A percentile compares a stretch with the other conserved stretches of the same genome.
Evolutionary conservation across 1,284 basidiomycete genomes (phyloP).

Genomic region (Tausonia pullulans): DNA sequence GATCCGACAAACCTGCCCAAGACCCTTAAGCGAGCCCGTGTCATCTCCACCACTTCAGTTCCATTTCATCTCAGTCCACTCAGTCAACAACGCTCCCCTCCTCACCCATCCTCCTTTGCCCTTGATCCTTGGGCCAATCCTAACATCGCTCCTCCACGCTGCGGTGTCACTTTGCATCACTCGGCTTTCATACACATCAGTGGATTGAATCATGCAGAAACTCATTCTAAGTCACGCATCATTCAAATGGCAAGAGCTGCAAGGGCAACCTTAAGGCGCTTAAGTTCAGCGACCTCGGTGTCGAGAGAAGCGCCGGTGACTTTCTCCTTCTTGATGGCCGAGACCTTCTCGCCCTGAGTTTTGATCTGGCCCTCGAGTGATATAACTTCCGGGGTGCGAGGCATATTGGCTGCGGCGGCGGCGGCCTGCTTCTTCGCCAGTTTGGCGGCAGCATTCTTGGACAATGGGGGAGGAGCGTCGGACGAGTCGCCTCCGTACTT

Average conservation of each 20-base stretch:
- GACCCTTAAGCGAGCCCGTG: too few species aligned
- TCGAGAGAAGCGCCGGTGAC: constrained; percentile 40
- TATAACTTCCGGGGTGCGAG: constrained; percentile 35
- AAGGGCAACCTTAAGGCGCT: constrained; percentile 54
- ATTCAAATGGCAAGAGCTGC: constrained; percentile 33
- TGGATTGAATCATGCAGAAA: too few species aligned
- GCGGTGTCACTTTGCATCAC: too few species aligned
- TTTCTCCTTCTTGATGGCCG: constrained; percentile 54
- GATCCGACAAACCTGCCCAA: too few species aligned
- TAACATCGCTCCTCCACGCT: too few species aligned
- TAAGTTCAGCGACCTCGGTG: constrained; percentile 42
- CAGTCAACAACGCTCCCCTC: too few species aligned
- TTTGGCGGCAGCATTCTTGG: constrained; percentile 23
- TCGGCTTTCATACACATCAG: too few species aligned
- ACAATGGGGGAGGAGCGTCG: constrained; percentile 21
- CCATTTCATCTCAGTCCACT: too few species aligned
- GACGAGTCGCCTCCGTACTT: constrained; percentile 61
- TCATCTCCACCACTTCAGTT: too few species aligned
- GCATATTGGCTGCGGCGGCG: constrained; percentile 25
- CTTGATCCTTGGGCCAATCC: too few species aligned
- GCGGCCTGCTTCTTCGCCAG: constrained; percentile 24
- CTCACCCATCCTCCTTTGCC: too few species aligned
- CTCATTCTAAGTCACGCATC: constrained; percentile 18
- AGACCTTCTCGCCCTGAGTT: constrained; percentile 60
- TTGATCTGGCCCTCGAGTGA: constrained; percentile 48